Base-by-base conservation (phyloP, 495 filamentous ascomycete genomes). In the Terfezia boudieri region DNA sequence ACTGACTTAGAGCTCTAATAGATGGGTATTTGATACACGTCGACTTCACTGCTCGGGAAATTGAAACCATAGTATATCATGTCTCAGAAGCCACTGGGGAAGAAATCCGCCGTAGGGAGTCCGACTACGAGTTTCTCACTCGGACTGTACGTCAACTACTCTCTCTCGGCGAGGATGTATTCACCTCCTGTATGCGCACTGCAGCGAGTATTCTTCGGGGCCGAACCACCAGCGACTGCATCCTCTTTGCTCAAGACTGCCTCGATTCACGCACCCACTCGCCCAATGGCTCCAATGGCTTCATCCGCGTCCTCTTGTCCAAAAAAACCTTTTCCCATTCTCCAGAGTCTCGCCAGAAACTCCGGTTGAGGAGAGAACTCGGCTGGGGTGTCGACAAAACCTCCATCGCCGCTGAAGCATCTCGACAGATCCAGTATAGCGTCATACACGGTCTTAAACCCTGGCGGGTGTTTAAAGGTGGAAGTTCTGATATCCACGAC, bases 401-500 rank as follows among this genome's bases (percentile, higher is more conserved):
- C 50, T 56, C 32, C 38, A 38, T 22, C 36, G 0, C 23, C 41
- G 51, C 2, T 52, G 8, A 32, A 36, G 20, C 48, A 53, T 11
- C 55, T 55, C 9, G 52, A 51, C 12, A 58, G 55, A 11, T 9
- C 10, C 2, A 36, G 36, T 16, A 37, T 46, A 14, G 55, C 9
- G 17, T 36, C 22, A 52, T 55, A 37, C 6, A 35, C 10, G 32
- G 26, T 26, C 35, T 64, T 11, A 38, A 55, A 8, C 62, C 62
- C 2, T 50, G 52, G 11, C 58, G 53, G 55, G 38, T 51, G 9
- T 64, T 64, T 37, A 59, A 16, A 11, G 54, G 59, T 2, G 62
- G 62, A 4, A 51, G 53, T 36, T 61, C 59, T 5, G 62, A 64
- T 56, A 61, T 64, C 22, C 35, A 61, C 2, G 62, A 64, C 23